Evolutionary conservation across 1,284 basidiomycete genomes (phyloP), one percentile per base, ranked within the genome.

Genomic region (Microbotryum lychnidis-dioicae): DNA sequence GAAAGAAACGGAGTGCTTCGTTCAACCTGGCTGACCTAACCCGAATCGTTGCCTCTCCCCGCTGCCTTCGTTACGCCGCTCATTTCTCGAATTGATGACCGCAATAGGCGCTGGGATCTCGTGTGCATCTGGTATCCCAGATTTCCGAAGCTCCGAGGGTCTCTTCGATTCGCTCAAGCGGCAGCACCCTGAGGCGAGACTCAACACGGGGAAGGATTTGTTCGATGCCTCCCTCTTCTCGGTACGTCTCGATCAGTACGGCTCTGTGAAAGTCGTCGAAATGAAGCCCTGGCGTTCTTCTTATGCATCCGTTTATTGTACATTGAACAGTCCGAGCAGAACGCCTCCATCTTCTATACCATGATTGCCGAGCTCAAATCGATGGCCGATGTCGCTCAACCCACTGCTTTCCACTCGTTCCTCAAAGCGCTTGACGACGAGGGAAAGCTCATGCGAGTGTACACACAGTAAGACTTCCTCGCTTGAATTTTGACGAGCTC

Each of bases 161-260:
- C 78, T 96, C 29, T 94, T 94, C 75, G 83, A 85, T 69, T 81
- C 82, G 52, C 76, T 80, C 58, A 91, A 88, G 75, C 82, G 84
- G 72, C 86, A 87, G 70, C 85, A 91, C 74, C 86, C 87, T 0
- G 82, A 82, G 63, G 85, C 86, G 63, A 77, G 79, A 25, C 77
- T 89, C 71, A 79, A 81, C 49, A 86, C 86, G 4, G 89, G 91
- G 20, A 91, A 87, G 74, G 92, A 96, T 73, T 77, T 96, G 8
- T 96, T 96, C 72, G 89, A 94, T 78, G 88, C 90, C 31, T 87
- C 87, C 31, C 87, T 92, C 16, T 89, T 96, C 75, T 84, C 84
- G 66, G 90, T 91, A 76, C 78, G 88, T 79, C 31, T 31, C 18
- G 7, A 20, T 37, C 18, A 42, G 23, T 37, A 8, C n/a, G 18